Conservation (phyloP, 2,329 filamentous ascomycete genomes). For the Calonectria montana region DNA sequence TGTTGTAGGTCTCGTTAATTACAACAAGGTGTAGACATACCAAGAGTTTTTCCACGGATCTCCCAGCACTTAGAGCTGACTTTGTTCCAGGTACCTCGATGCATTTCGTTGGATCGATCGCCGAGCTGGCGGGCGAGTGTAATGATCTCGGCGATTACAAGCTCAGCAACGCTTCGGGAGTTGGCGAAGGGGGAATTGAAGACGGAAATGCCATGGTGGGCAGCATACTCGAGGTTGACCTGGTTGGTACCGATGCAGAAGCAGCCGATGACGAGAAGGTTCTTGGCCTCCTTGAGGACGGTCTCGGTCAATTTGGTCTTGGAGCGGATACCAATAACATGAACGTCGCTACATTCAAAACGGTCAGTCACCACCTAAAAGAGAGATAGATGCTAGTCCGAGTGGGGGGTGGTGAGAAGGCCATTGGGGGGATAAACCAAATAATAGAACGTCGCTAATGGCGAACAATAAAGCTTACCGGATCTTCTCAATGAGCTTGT, state of each 20-base stretch:
- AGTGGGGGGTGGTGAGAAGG: neutral
- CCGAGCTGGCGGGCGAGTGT: conserved; percentile 89
- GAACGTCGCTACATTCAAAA: conserved; percentile 76
- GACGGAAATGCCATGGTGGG: conserved; percentile 88
- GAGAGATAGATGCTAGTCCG: neutral
- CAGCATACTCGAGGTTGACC: conserved; percentile 87
- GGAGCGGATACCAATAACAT: conserved; percentile 97
- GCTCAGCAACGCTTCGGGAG: conserved; percentile 94
- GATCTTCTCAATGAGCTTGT: conserved; percentile 97
- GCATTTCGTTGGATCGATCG: conserved; percentile 94
- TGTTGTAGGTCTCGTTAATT: neutral
- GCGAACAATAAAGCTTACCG: conserved; percentile 63
- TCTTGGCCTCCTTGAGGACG: conserved; percentile 89
- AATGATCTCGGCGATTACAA: conserved; percentile 96
- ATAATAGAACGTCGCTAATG: conserved; percentile 32
- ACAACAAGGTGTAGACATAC: conserved; percentile 56
- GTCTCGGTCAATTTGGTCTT: conserved; percentile 94
- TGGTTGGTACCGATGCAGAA: conserved; percentile 99
- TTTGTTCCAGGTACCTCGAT: conserved; percentile 97
- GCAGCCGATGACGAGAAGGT: conserved; percentile 94
- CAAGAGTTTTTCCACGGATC: conserved; percentile 95
- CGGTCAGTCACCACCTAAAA: neutral
- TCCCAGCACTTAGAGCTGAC: conserved; percentile 98
- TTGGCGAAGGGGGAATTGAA: conserved; percentile 99
- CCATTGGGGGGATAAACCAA: conserved; percentile 20